phyloP scores from a whole-genome alignment of 805 yeast genomes.

The Zygoascus biomembranicola region DNA sequence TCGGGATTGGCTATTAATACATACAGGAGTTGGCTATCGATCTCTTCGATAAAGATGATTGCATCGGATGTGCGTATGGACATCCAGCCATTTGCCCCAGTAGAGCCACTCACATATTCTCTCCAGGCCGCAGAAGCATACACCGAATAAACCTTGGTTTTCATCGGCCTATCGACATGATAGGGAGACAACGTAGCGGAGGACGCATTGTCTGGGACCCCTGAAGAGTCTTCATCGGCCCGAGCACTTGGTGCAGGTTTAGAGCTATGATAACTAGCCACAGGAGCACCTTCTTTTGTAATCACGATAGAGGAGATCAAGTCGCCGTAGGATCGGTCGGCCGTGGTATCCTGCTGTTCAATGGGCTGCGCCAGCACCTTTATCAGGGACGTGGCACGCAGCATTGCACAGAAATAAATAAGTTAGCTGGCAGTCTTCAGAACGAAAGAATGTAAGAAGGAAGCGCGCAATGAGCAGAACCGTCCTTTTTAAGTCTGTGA shows the following conservation, averaged over 20 bases:
- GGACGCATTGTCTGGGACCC: conserved; percentile 2
- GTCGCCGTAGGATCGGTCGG: neutral
- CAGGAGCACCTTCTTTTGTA: conserved; percentile 15
- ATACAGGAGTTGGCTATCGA: conserved; percentile 14
- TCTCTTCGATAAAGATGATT: conserved; percentile 11
- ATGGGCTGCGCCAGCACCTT: neutral
- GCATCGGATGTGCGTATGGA: conserved; percentile 21
- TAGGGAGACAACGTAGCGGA: conserved; percentile 11
- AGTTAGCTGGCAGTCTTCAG: too few relatives aligned
- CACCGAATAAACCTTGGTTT: conserved; percentile 25
- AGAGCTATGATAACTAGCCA: conserved; percentile 18
- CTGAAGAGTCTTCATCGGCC: neutral
- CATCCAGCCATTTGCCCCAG: conserved; percentile 18
- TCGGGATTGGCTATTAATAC: conserved; percentile 23
- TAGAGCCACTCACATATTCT: conserved; percentile 14
- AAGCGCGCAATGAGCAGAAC: too few relatives aligned
- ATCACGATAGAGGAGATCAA: conserved; percentile 18
- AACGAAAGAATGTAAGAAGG: too few relatives aligned
- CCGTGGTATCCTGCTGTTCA: neutral
- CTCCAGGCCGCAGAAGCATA: conserved; percentile 25
- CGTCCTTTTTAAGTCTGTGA: too few relatives aligned
- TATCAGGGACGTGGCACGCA: neutral
- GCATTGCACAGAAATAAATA: neutral
- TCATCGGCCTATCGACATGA: conserved; percentile 18
- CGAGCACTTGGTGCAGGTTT: conserved; percentile 10